A percentile compares a stretch with the other conserved stretches of the same genome.
Conservation (phyloP, 1,139 yeast species). For the Debaryomyces singareniensis region DNA sequence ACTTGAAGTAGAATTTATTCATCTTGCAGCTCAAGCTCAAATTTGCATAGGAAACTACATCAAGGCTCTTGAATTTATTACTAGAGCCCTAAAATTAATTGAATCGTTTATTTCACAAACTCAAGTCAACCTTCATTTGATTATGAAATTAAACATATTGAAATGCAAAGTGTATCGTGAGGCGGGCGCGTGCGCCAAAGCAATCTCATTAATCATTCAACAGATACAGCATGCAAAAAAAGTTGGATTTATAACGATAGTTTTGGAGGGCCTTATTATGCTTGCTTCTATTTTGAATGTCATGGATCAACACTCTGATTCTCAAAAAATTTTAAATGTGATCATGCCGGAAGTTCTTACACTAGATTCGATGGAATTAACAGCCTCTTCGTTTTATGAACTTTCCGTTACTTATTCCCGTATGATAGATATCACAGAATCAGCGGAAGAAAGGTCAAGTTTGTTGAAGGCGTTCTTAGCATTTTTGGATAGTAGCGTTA, state of each 20-base stretch:
- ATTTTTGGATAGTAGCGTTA: constrained; percentile 35
- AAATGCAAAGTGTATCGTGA: constrained; percentile 34
- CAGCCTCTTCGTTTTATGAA: constrained; percentile 32
- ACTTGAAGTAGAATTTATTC: constrained; percentile 20
- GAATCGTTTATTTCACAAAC: constrained; percentile 13
- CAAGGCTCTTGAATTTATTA: constrained; percentile 30
- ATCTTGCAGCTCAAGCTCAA: constrained; percentile 25
- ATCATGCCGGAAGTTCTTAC: constrained; percentile 37
- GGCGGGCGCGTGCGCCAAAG: constrained; percentile 34
- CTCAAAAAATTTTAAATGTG: constrained; percentile 23
- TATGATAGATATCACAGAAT: constrained; percentile 9
- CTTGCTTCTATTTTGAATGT: constrained; percentile 32
- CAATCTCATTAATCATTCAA: constrained; percentile 38
- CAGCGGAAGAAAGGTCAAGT: too few relatives aligned
- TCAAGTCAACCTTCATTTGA: constrained; percentile 30
- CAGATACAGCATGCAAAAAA: constrained; percentile 35
- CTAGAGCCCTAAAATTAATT: constrained; percentile 16
- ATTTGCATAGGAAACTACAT: constrained; percentile 22
- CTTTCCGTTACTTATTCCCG: constrained; percentile 24
- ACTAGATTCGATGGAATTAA: constrained; percentile 24
- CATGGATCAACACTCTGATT: constrained; percentile 31
- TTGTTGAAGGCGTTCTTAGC: constrained; percentile 23
- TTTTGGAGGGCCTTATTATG: constrained; percentile 34
- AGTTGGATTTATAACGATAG: constrained; percentile 32
- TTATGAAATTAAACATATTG: constrained; percentile 36